Conservation (phyloP, 1,139 yeast species). For the Candida dubliniensis region DNA sequence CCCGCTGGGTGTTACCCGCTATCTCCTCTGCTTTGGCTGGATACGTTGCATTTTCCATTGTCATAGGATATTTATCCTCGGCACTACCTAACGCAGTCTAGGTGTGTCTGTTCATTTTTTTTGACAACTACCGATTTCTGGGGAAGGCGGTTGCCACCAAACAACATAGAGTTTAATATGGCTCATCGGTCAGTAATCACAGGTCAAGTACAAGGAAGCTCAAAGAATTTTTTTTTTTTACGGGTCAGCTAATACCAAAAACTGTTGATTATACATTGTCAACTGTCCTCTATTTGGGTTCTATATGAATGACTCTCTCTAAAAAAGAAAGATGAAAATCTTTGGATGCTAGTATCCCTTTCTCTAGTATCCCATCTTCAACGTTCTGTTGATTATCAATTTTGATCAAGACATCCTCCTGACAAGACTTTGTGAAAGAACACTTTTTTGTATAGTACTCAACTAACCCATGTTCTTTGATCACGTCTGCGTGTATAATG, state of each 20-base stretch:
- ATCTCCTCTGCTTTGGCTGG: no score
- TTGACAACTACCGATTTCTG: neutral
- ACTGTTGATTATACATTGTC: neutral
- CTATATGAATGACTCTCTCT: constrained; percentile 4
- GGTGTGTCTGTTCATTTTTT: no score
- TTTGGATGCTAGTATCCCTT: constrained; percentile 30
- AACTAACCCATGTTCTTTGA: constrained; percentile 51
- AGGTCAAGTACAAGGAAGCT: no score
- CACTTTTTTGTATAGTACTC: constrained; percentile 44
- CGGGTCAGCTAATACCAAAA: neutral
- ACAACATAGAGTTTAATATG: no score
- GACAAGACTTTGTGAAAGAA: constrained; percentile 33
- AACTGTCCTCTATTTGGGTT: neutral
- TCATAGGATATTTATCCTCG: no score
- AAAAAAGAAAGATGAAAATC: constrained; percentile 11
- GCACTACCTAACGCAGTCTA: no score
- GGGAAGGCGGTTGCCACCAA: no score
- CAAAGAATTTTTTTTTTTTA: neutral
- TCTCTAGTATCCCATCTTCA: constrained; percentile 25
- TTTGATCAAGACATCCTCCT: constrained; percentile 23
- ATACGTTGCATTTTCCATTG: no score
- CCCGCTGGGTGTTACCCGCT: no score
- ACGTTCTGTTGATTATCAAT: constrained; percentile 16
- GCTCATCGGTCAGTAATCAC: no score
- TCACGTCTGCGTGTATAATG: constrained; percentile 39